Conservation (phyloP, 352 stramenopile species). For the Chrysophaeum taylorii region DNA sequence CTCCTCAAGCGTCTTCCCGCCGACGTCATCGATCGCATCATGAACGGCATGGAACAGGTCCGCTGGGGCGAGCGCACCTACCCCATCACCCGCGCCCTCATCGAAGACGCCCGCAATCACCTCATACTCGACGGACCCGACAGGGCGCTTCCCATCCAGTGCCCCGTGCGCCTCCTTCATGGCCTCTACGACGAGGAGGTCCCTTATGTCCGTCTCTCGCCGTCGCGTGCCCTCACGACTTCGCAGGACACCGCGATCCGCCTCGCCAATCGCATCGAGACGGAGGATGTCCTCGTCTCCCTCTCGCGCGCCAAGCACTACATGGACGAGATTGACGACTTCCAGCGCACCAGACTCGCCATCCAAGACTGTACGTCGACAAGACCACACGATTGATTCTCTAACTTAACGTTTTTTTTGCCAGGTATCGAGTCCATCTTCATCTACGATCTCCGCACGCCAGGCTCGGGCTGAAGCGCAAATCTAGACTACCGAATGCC, state of each 20-base stretch:
- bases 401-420: too few species aligned
- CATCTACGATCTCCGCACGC: constrained; percentile 10
- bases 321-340: constrained; percentile 20
- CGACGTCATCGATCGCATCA: constrained; percentile 10
- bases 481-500: background rate
- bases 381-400: too few species aligned
- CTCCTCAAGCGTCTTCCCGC: constrained; percentile 22
- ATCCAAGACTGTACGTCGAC: constrained; percentile 16
- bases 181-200: constrained; percentile 37
- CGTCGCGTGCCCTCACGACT: background rate
- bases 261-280: background rate
- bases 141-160: constrained; percentile 24
- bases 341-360: constrained; percentile 16
- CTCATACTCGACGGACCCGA: constrained; percentile 30
- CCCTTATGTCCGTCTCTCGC: constrained; percentile 23
- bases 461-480: constrained; percentile 1
- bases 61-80: constrained; percentile 27
- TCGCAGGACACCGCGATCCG: background rate
- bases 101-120: constrained; percentile 36
- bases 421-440: constrained; percentile 14
- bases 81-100: constrained; percentile 33
- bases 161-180: constrained; percentile 37
- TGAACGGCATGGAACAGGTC: constrained; percentile 11
- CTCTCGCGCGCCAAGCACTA: constrained; percentile 7
- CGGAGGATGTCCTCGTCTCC: background rate